phyloP scores from a whole-genome alignment of 495 filamentous ascomycete species.

The Apodospora peruviana region DNA sequence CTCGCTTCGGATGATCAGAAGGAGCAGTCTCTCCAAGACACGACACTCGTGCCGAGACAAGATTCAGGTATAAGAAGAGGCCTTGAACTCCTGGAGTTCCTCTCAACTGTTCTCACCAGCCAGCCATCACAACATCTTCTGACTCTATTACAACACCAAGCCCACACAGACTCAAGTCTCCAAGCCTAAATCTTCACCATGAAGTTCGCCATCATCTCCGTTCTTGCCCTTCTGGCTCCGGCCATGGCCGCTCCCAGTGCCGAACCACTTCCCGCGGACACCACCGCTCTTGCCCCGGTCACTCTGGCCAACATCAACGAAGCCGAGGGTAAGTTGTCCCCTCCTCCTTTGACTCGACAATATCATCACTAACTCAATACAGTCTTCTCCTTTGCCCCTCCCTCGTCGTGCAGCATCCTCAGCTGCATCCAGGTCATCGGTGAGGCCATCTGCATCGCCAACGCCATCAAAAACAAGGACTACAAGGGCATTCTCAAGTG shows the following conservation, averaged over 20 bases:
- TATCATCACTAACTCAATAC: not conserved
- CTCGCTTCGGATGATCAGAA: not conserved
- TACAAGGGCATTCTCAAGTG: constrained; percentile 12
- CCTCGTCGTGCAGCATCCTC: constrained; percentile 12
- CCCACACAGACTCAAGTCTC: not conserved
- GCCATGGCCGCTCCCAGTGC: constrained; percentile 6
- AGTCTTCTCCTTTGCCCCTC: constrained; percentile 15
- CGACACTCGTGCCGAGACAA: not conserved
- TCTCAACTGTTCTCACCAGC: not conserved
- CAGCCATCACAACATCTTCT: not conserved
- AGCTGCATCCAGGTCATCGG: constrained; percentile 15
- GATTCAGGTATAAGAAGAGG: not conserved
- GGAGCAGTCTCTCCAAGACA: not conserved
- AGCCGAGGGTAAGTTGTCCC: constrained; percentile 8
- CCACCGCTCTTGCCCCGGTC: constrained; percentile 6
- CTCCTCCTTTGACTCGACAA: not conserved
- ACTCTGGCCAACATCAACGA: constrained; percentile 8
- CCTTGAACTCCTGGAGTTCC: not conserved
- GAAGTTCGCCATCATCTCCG: constrained; percentile 11
- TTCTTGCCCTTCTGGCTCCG: constrained; percentile 3
- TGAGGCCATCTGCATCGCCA: constrained; percentile 12
- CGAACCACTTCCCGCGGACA: constrained; percentile 3
- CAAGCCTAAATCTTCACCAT: not conserved
- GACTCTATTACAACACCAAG: not conserved
- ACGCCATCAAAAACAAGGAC: constrained; percentile 12